Conservation (phyloP, 73 alveolate genomes). For the Halteria grandinella region DNA sequence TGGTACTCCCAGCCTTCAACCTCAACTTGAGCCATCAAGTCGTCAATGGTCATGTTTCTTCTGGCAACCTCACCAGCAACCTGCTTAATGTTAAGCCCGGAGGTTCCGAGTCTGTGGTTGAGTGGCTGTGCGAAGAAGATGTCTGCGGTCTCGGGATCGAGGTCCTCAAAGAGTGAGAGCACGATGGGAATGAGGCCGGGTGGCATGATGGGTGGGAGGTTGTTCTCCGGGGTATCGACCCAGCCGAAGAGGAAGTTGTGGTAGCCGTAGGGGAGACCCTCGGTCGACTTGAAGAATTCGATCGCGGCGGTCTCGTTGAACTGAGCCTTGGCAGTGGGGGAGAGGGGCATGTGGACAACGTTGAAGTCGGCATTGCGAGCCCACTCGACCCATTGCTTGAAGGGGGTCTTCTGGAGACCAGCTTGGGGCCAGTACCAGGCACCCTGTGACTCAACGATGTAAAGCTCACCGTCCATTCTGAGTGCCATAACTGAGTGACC, state of each 20-base stretch:
- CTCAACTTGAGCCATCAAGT: conserved; percentile 85
- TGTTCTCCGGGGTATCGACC: conserved; percentile 89
- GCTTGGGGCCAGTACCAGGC: conserved; percentile 96
- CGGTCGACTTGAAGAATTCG: conserved; percentile 85
- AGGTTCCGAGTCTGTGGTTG: conserved; percentile 89
- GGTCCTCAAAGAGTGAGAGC: conserved; percentile 76
- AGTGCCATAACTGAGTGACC: conserved; percentile 93
- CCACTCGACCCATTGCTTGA: conserved; percentile 89
- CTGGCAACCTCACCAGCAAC: conserved; percentile 82
- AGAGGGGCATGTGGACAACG: conserved; percentile 91
- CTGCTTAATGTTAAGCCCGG: conserved; percentile 76
- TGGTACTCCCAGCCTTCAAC: conserved; percentile 92
- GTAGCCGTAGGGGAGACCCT: conserved; percentile 95
- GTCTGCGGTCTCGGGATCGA: conserved; percentile 71
- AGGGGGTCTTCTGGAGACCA: conserved; percentile 85
- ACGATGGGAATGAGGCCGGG: conserved; percentile 68
- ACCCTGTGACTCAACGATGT: conserved; percentile 92
- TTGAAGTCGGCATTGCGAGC: conserved; percentile 95
- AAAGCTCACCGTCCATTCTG: conserved; percentile 73
- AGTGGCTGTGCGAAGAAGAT: conserved; percentile 82
- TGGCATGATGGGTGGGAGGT: conserved; percentile 82
- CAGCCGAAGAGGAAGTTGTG: conserved; percentile 95
- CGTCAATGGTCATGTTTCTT: conserved; percentile 76
- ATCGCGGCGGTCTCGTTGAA: conserved; percentile 86
- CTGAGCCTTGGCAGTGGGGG: conserved; percentile 80